Evolutionary conservation across 2,329 filamentous ascomycete species (phyloP).

Genomic region (Capronia epimyces): DNA sequence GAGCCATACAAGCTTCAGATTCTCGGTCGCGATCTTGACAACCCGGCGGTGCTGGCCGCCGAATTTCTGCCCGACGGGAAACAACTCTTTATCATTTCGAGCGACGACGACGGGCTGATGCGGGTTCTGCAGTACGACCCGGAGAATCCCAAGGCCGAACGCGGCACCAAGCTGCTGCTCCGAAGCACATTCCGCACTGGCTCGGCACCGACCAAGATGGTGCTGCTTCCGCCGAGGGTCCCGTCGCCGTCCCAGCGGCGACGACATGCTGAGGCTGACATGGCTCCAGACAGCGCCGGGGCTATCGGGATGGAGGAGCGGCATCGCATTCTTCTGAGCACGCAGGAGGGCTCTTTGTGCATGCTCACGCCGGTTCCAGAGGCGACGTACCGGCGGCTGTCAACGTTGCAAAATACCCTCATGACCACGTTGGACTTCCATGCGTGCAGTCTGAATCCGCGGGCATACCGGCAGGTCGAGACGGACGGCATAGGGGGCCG

Average conservation of each 20-base stretch:
- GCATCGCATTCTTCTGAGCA: constrained; percentile 54
- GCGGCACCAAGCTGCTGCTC: constrained; percentile 80
- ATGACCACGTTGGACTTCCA: constrained; percentile 66
- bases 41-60: constrained; percentile 70
- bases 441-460: constrained; percentile 74
- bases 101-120: constrained; percentile 78
- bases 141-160: constrained; percentile 88
- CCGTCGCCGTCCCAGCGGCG: constrained; percentile 16
- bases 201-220: constrained; percentile 68
- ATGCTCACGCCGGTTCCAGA: constrained; percentile 74
- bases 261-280: constrained; percentile 35
- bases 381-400: constrained; percentile 73
- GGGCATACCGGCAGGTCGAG: constrained; percentile 62
- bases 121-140: constrained; percentile 92
- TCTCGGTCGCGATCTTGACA: constrained; percentile 78
- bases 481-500: constrained; percentile 49
- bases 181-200: constrained; percentile 83
- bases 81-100: constrained; percentile 73
- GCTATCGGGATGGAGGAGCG: neutral
- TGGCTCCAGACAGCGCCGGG: constrained; percentile 7
- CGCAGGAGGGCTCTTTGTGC: constrained; percentile 68
- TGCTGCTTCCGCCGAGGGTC: constrained; percentile 59
- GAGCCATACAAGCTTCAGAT: constrained; percentile 94
- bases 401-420: constrained; percentile 74
- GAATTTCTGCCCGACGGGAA: constrained; percentile 85